phyloP scores from a whole-genome alignment of 129 eudicot genomes.

The Escallonia herrerae region DNA sequence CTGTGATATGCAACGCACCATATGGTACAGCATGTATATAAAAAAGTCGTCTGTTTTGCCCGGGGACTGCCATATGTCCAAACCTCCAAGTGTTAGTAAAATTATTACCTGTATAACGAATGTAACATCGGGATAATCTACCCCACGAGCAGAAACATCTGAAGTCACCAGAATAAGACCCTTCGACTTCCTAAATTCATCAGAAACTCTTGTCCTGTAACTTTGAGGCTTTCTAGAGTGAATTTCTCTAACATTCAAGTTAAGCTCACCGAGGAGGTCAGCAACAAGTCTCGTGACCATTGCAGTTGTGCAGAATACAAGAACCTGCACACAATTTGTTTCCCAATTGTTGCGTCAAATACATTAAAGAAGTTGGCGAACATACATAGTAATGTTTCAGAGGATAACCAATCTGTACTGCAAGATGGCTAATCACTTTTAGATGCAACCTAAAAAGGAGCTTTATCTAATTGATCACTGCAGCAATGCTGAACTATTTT shows the following conservation, averaged over 20 bases:
- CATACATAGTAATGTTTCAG: background rate
- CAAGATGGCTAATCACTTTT: too few relatives aligned
- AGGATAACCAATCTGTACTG: background rate
- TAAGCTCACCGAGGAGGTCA: constrained; percentile 71
- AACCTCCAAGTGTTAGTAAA: background rate
- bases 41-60: too few relatives aligned
- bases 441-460: too few relatives aligned
- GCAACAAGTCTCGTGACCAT: constrained; percentile 92
- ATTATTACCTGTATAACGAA: constrained; percentile 76
- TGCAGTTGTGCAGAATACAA: constrained; percentile 97
- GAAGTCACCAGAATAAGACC: constrained; percentile 95
- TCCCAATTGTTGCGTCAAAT: background rate
- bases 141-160: constrained; percentile 99
- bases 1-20: too few relatives aligned
- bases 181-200: constrained; percentile 89
- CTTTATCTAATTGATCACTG: too few relatives aligned
- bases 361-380: background rate
- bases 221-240: constrained; percentile 96
- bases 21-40: too few relatives aligned
- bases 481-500: too few relatives aligned
- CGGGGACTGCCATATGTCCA: too few relatives aligned
- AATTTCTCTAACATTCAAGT: constrained; percentile 83
- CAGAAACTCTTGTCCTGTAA: constrained; percentile 85
- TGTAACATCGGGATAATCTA: constrained; percentile 98
- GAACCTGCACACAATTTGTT: constrained; percentile 43